Evolutionary conservation across 2,329 filamentous ascomycete species (phyloP).

Genomic region (Moelleriella libera): DNA sequence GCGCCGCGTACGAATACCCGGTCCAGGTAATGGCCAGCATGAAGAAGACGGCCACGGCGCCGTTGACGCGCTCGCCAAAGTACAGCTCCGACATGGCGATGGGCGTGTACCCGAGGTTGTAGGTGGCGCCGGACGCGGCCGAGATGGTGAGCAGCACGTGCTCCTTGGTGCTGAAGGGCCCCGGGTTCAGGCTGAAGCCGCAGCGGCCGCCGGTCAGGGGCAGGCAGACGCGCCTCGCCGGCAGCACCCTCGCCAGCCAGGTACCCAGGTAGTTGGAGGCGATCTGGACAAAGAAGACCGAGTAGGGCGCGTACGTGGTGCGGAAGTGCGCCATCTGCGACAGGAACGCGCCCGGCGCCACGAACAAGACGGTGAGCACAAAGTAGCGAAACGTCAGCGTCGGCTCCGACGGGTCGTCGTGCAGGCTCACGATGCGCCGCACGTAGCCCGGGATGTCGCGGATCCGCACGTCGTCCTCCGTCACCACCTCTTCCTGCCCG

Average conservation of each 20-base stretch:
- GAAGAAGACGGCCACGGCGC: slow-evolving; percentile 41
- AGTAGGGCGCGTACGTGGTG: slow-evolving; percentile 43
- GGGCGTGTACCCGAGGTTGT: slow-evolving; percentile 34
- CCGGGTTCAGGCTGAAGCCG: slow-evolving; percentile 39
- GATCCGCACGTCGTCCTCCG: slow-evolving; percentile 34
- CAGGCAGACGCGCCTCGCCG: slow-evolving; percentile 28
- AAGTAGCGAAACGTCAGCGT: slow-evolving; percentile 48
- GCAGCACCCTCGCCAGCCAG: slow-evolving; percentile 36
- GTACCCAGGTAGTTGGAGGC: slow-evolving; percentile 39
- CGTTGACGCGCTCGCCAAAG: slow-evolving; percentile 36
- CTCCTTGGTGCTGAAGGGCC: slow-evolving; percentile 42
- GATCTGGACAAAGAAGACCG: slow-evolving; percentile 48
- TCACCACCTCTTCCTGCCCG: slow-evolving; percentile 15
- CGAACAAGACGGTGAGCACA: slow-evolving; percentile 37
- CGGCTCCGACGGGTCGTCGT: slow-evolving; percentile 39
- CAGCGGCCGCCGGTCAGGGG: slow-evolving; percentile 25
- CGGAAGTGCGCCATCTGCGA: slow-evolving; percentile 41
- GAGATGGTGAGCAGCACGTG: slow-evolving; percentile 42
- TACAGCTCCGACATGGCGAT: slow-evolving; percentile 42
- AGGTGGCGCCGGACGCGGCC: slow-evolving; percentile 36
- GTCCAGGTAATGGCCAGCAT: slow-evolving; percentile 43
- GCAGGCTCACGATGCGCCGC: slow-evolving; percentile 40
- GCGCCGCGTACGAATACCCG: slow-evolving; percentile 43
- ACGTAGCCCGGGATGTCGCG: slow-evolving; percentile 34
- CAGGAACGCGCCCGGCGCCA: slow-evolving; percentile 41